These are phyloP conservation scores for Spergularia marina DNA, from an alignment of 148 eudicot genomes.

Conservation along the genomic window DNA sequence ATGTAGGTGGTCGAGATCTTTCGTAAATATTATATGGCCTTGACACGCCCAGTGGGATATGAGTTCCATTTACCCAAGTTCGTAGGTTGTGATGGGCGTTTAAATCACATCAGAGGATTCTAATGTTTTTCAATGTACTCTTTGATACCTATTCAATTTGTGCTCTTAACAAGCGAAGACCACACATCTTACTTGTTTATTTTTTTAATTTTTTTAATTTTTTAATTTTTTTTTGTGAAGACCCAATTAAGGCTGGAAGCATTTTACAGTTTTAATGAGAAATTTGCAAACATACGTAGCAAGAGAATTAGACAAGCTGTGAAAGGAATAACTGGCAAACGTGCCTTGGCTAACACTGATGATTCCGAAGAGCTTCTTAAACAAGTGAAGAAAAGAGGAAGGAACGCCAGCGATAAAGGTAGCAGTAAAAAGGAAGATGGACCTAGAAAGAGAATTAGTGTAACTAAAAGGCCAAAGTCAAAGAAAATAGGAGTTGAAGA, in stretches of 20 bases:
- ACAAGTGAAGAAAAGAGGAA: conserved; percentile 43
- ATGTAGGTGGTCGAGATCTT: too few relatives aligned
- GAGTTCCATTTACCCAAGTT: too few relatives aligned
- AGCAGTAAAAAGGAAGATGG: conserved; percentile 17
- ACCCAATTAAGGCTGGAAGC: conserved; percentile 96
- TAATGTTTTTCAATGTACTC: background rate
- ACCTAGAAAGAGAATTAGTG: conserved; percentile 21
- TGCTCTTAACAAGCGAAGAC: background rate
- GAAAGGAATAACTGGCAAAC: conserved; percentile 59
- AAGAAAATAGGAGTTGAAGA: conserved; percentile 28
- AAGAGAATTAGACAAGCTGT: conserved; percentile 85
- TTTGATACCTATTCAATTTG: background rate
- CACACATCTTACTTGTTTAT: background rate
- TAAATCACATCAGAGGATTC: background rate
- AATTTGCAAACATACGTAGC: conserved; percentile 94
- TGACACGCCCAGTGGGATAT: too few relatives aligned
- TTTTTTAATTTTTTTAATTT: too few relatives aligned
- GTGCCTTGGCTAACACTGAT: conserved; percentile 39
- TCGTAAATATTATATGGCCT: too few relatives aligned
- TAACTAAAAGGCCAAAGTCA: conserved; percentile 30
- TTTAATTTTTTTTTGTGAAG: conserved; percentile 48
- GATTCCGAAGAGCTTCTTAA: conserved; percentile 29
- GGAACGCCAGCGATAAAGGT: conserved; percentile 17
- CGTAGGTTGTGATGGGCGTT: too few relatives aligned
- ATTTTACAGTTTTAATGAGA: conserved; percentile 92